These are phyloP conservation scores for Leishmania mexicana DNA, from an alignment of 208 protist species.

Conservation along the genomic window DNA sequence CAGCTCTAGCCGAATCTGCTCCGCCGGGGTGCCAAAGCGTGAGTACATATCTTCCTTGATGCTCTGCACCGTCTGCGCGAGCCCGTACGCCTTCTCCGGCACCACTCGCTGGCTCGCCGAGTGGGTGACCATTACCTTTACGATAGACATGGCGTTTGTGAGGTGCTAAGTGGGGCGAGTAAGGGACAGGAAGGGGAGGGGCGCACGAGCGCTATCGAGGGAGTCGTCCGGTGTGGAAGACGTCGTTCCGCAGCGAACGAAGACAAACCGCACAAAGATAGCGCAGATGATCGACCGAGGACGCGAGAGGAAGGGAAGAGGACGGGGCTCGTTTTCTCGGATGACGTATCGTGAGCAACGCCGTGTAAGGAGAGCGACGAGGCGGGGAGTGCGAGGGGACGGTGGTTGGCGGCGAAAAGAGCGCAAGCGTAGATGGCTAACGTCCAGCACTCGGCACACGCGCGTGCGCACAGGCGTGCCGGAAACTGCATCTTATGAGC, in stretches of 20 bases:
- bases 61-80: slow-evolving; percentile 73
- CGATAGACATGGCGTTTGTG: slow-evolving; percentile 69
- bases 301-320: too few relatives aligned
- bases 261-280: background rate
- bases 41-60: slow-evolving; percentile 84
- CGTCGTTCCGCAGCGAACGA: background rate
- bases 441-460: background rate
- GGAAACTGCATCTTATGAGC: background rate
- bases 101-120: slow-evolving; percentile 71
- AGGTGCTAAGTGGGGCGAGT: background rate
- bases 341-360: too few relatives aligned
- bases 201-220: background rate
- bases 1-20: slow-evolving; percentile 78
- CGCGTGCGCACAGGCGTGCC: background rate
- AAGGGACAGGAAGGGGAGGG: background rate
- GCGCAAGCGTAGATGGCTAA: background rate
- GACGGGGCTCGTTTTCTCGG: too few relatives aligned
- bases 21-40: slow-evolving; percentile 78
- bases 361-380: too few relatives aligned
- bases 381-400: background rate
- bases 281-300: background rate
- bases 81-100: slow-evolving; percentile 88
- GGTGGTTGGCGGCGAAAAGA: background rate
- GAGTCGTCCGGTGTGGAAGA: background rate
- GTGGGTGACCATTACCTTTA: slow-evolving; percentile 85